Percentiles rank a stretch among this genome's conserved stretches.
Conservation (phyloP, 208 protist genomes). For the Acanthamoeba lugdunensis region DNA sequence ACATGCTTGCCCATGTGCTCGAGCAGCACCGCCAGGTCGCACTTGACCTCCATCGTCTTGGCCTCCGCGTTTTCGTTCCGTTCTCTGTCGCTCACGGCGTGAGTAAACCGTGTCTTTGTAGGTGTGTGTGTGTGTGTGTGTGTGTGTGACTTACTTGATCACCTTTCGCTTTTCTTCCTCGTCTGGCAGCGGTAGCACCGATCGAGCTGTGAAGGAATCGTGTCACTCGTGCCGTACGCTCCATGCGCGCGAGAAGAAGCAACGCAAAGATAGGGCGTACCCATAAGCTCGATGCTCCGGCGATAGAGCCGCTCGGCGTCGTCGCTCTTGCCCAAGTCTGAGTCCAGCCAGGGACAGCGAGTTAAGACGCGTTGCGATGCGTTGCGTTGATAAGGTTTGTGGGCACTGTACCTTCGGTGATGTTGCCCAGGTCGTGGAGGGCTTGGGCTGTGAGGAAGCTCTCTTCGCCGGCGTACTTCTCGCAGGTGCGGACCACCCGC, state of each 20-base stretch:
- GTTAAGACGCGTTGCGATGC: no score
- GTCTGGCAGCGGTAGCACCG: not conserved
- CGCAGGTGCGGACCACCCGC: not conserved
- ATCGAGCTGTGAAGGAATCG: not conserved
- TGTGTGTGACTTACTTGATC: not conserved
- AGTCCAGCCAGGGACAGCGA: not conserved
- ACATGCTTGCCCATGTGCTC: not conserved
- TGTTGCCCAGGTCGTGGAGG: not conserved
- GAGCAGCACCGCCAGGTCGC: not conserved
- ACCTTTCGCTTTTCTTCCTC: not conserved
- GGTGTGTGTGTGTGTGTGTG: no score
- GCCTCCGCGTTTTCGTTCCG: not conserved
- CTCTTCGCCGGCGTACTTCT: not conserved
- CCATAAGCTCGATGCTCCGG: not conserved
- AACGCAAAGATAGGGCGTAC: not conserved
- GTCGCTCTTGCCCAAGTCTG: not conserved
- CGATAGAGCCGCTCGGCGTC: constrained; percentile 4
- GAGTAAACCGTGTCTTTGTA: no score
- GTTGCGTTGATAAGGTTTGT: no score
- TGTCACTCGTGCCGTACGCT: not conserved
- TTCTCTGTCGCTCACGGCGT: not conserved
- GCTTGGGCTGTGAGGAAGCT: not conserved
- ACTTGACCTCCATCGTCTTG: not conserved
- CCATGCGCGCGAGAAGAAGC: no score
- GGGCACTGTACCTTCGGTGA: not conserved